Percentiles rank a stretch among this genome's conserved stretches.
Evolutionary conservation across 495 filamentous ascomycete genomes (phyloP).

Genomic region (Daldinia concentrica): DNA sequence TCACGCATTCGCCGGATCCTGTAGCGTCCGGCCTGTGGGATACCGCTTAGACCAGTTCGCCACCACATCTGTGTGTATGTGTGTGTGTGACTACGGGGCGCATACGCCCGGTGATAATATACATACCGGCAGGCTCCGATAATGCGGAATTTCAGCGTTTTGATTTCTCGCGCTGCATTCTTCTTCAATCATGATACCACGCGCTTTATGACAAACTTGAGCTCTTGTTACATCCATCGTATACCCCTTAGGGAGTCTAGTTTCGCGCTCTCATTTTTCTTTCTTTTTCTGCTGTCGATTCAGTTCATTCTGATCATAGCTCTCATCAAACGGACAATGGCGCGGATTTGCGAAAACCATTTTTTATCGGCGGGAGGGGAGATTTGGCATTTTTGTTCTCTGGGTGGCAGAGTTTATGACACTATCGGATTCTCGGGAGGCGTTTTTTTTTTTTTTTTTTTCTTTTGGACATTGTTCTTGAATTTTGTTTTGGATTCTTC

Average conservation of each 20-base stretch:
- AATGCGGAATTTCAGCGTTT: constrained; percentile 29
- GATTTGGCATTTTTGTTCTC: constrained; percentile 14
- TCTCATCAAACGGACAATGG: constrained; percentile 34
- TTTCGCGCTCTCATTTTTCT: constrained; percentile 18
- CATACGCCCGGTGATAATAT: constrained; percentile 1
- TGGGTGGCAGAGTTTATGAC: constrained; percentile 25
- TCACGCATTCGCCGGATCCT: constrained; percentile 48
- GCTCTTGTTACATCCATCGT: constrained; percentile 35
- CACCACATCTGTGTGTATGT: not conserved
- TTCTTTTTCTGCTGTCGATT: not conserved
- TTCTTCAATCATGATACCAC: constrained; percentile 41
- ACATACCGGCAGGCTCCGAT: constrained; percentile 7
- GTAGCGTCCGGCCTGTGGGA: constrained; percentile 45
- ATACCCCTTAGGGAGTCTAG: constrained; percentile 36
- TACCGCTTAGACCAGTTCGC: constrained; percentile 17
- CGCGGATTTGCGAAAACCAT: constrained; percentile 30
- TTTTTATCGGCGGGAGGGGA: constrained; percentile 11
- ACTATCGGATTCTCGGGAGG: constrained; percentile 31
- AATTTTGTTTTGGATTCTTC: constrained; percentile 12
- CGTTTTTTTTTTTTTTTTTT: constrained; percentile 9
- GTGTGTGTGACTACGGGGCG: constrained; percentile 7
- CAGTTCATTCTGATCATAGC: constrained; percentile 20
- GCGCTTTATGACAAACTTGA: constrained; percentile 37
- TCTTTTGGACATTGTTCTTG: constrained; percentile 4
- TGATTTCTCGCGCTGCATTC: constrained; percentile 34